Percentiles rank a stretch among this genome's conserved stretches.
phyloP scores from a whole-genome alignment of 768 basidiomycete species.

The Saitozyma sp. region DNA sequence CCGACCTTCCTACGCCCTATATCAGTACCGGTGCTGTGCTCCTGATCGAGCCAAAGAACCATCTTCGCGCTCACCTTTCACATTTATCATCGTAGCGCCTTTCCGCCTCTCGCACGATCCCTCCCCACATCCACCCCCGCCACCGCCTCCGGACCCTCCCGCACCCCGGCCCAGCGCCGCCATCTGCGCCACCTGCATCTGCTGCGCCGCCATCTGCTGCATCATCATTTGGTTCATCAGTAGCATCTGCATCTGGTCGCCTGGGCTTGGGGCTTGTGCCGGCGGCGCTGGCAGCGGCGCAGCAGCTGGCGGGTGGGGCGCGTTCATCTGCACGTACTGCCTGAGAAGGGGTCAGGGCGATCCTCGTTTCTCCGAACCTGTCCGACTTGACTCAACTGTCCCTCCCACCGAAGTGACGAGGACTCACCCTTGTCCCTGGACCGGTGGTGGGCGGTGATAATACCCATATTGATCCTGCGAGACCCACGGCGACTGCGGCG shows the following conservation, averaged over 20 bases:
- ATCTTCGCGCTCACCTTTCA: slow-evolving; percentile 16
- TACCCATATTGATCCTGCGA: too few relatives aligned
- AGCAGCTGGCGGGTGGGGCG: slow-evolving; percentile 6
- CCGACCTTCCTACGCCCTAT: too few relatives aligned
- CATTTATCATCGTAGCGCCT: slow-evolving; percentile 16
- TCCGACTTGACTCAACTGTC: too few relatives aligned
- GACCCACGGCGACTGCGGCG: too few relatives aligned
- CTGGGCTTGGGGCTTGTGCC: slow-evolving; percentile 3
- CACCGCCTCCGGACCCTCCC: slow-evolving; percentile 7
- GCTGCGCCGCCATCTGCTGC: slow-evolving; percentile 43
- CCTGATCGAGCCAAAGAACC: too few relatives aligned
- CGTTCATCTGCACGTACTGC: slow-evolving; percentile 7
- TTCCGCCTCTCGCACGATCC: neutral
- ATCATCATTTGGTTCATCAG: slow-evolving; percentile 26
- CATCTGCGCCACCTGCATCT: slow-evolving; percentile 43
- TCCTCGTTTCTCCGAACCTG: too few relatives aligned
- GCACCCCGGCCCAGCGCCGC: slow-evolving; percentile 17
- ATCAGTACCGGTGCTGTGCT: too few relatives aligned
- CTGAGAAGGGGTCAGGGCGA: too few relatives aligned
- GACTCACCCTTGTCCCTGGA: too few relatives aligned
- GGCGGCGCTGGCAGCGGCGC: slow-evolving; percentile 6
- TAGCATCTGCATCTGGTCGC: slow-evolving; percentile 36
- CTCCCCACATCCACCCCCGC: slow-evolving; percentile 2
- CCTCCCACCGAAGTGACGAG: too few relatives aligned
- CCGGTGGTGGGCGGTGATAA: too few relatives aligned